Conservation (phyloP, 768 basidiomycete species). For the Cubamyces sp. region DNA sequence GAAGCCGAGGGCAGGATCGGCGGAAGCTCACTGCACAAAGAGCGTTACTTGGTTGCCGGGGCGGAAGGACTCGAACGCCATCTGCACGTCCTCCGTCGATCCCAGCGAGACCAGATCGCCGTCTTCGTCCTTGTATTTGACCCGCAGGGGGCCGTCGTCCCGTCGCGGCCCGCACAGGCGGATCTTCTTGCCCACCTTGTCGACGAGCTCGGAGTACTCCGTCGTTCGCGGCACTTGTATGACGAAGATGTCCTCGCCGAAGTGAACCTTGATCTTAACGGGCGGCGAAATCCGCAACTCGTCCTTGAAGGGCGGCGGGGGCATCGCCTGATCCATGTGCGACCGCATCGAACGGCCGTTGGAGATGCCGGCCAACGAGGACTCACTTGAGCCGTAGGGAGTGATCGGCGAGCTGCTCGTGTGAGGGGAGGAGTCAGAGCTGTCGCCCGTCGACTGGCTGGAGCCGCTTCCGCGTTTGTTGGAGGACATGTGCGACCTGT, state of each 20-base stretch:
- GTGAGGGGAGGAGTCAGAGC: conserved; percentile 84
- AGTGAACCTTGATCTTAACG: conserved; percentile 94
- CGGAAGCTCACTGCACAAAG: conserved; percentile 66
- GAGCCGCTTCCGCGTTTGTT: conserved; percentile 84
- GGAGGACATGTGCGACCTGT: conserved; percentile 44
- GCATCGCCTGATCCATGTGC: conserved; percentile 42
- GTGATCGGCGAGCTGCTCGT: conserved; percentile 81
- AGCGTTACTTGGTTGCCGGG: conserved; percentile 82
- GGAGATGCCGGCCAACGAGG: conserved; percentile 63
- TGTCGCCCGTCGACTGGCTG: conserved; percentile 80
- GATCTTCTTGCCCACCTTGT: conserved; percentile 92
- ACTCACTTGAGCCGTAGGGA: conserved; percentile 89
- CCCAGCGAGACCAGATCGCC: conserved; percentile 88
- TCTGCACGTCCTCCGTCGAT: conserved; percentile 91
- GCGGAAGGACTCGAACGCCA: conserved; percentile 87
- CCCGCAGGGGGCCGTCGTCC: conserved; percentile 79
- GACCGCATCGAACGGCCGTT: conserved; percentile 56
- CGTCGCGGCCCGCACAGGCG: conserved; percentile 83
- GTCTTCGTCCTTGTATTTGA: conserved; percentile 92
- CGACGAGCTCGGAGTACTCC: conserved; percentile 82
- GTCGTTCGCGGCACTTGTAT: conserved; percentile 84
- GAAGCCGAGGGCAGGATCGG: background rate
- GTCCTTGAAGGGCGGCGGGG: conserved; percentile 87
- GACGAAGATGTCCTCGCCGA: conserved; percentile 93
- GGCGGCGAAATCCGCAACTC: conserved; percentile 69